A percentile compares a stretch with the other conserved stretches of the same genome.
These are phyloP conservation scores for Coleophoma eucalyptorum DNA, from an alignment of 2,329 filamentous ascomycete genomes.

Conservation along the genomic window DNA sequence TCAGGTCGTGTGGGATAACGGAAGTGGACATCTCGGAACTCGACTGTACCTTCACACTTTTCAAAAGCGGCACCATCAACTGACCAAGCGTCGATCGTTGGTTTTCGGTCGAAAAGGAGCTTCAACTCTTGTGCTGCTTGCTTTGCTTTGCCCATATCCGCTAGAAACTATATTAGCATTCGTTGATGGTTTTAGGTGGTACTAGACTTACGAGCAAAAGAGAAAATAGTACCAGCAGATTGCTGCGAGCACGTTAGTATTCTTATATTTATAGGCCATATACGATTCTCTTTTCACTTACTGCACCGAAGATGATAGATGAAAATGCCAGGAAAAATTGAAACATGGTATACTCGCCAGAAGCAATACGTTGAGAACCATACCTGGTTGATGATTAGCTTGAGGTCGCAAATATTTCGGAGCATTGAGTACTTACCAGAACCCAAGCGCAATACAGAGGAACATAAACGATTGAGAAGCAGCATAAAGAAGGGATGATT, in stretches of 20 bases:
- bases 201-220: slow-evolving; percentile 58
- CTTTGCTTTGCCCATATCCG: slow-evolving; percentile 91
- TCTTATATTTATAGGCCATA: too few relatives aligned
- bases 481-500: slow-evolving; percentile 77
- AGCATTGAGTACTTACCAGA: slow-evolving; percentile 52
- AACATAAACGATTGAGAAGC: slow-evolving; percentile 81
- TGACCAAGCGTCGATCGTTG: slow-evolving; percentile 80
- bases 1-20: slow-evolving; percentile 88
- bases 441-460: slow-evolving; percentile 79
- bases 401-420: too few relatives aligned
- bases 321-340: slow-evolving; percentile 93
- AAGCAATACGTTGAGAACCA: slow-evolving; percentile 71
- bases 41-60: slow-evolving; percentile 70
- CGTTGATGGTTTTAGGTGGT: background rate
- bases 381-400: slow-evolving; percentile 39
- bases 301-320: slow-evolving; percentile 79
- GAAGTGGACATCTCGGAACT: slow-evolving; percentile 93
- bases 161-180: slow-evolving; percentile 4
- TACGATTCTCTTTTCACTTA: too few relatives aligned
- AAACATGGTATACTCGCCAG: slow-evolving; percentile 69
- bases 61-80: slow-evolving; percentile 59
- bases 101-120: slow-evolving; percentile 77
- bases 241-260: slow-evolving; percentile 38
- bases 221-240: slow-evolving; percentile 85
- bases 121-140: slow-evolving; percentile 79